Conservation (phyloP, 345 rosid genomes). For the Populus ilicifolia region DNA sequence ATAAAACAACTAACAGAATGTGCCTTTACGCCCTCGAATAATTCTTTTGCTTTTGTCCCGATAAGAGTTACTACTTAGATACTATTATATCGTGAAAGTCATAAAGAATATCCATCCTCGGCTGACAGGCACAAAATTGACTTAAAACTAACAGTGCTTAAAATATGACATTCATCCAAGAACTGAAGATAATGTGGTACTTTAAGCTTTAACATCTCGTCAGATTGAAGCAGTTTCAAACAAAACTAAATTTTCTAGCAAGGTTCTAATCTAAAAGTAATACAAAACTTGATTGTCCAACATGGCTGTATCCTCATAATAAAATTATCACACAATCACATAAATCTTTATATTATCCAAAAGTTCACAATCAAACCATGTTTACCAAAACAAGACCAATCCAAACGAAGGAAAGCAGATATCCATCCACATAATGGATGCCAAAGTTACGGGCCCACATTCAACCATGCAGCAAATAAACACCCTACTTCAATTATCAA, state of each 20-base stretch:
- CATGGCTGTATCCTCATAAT: too few relatives aligned
- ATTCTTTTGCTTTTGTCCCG: background rate
- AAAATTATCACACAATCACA: too few relatives aligned
- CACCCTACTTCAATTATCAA: background rate
- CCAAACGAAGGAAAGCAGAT: background rate
- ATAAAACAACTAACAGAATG: background rate
- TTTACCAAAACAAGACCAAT: too few relatives aligned
- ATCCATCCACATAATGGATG: background rate
- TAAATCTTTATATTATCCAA: too few relatives aligned
- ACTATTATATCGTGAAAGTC: background rate
- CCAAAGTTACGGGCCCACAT: background rate
- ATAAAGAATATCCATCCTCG: background rate
- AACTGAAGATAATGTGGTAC: too few relatives aligned
- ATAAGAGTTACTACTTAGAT: background rate
- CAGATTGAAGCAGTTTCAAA: background rate
- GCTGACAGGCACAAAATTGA: background rate
- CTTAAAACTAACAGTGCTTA: too few relatives aligned
- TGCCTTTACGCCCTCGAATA: conserved; percentile 8
- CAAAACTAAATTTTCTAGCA: background rate
- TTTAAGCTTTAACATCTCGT: background rate
- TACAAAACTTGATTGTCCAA: too few relatives aligned
- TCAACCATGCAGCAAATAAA: background rate
- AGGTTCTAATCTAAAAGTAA: background rate
- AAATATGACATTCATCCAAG: too few relatives aligned
- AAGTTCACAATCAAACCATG: too few relatives aligned